phyloP scores from a whole-genome alignment of 306 rosid species.

The Quercus rubra region DNA sequence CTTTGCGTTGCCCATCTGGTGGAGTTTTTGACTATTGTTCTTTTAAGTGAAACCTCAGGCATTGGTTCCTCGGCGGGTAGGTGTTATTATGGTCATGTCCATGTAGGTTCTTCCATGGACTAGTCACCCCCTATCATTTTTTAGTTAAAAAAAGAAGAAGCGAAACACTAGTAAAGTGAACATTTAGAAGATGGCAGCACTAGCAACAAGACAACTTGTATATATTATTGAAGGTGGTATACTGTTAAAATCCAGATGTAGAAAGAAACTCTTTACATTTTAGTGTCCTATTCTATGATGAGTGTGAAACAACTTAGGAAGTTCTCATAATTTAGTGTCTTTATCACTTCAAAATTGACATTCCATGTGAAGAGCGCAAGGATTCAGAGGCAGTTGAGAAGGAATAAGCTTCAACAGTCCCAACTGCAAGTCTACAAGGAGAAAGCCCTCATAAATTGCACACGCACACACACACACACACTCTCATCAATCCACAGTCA shows the following conservation, averaged over 20 bases:
- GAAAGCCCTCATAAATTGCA: neutral
- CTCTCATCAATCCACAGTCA: neutral
- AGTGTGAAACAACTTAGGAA: neutral
- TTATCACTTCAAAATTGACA: neutral
- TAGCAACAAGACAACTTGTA: neutral
- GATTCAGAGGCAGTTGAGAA: neutral
- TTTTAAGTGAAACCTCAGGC: neutral
- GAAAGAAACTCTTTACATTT: neutral
- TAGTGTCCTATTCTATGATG: neutral
- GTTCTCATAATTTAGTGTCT: neutral
- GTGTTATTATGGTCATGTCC: no score
- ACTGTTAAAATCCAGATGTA: neutral
- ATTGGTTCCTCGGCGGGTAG: no score
- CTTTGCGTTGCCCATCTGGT: neutral
- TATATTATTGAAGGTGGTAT: neutral
- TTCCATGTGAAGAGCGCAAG: neutral
- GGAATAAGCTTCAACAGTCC: neutral
- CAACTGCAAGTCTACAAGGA: neutral
- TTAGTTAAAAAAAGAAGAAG: neutral
- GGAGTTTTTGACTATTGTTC: neutral
- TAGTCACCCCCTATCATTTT: no score
- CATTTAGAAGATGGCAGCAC: neutral
- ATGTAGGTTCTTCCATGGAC: no score
- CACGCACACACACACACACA: neutral
- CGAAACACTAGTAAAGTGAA: neutral